A percentile compares a stretch with the other conserved stretches of the same genome.
Conservation (phyloP, 2,329 filamentous ascomycete species). For the Aspergillus pseudonomiae region DNA sequence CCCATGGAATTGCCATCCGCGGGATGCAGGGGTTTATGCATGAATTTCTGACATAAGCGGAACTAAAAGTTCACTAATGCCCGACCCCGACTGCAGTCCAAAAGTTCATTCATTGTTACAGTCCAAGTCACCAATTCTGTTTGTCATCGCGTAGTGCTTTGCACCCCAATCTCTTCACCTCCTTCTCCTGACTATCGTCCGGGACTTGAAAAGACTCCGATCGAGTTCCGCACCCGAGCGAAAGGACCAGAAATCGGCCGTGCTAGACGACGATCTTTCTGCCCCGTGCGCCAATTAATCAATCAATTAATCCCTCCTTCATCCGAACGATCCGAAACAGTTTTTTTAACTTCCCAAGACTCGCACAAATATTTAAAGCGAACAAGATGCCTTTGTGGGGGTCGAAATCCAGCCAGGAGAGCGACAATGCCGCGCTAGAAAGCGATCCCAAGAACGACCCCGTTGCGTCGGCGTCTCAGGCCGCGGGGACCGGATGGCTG, state of each 20-base stretch:
- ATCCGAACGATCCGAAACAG: constrained; percentile 2
- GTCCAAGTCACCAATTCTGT: not conserved
- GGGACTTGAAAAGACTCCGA: not conserved
- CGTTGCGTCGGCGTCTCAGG: constrained; percentile 39
- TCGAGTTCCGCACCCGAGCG: constrained; percentile 4
- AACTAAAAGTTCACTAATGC: not conserved
- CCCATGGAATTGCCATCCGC: not conserved
- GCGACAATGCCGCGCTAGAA: constrained; percentile 28
- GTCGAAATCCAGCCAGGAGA: constrained; percentile 34
- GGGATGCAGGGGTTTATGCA: not conserved
- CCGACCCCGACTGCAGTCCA: not conserved
- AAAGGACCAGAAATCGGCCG: constrained; percentile 2
- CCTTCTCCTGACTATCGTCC: not conserved
- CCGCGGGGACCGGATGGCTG: constrained; percentile 41
- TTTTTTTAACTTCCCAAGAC: not conserved
- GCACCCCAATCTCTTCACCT: not conserved
- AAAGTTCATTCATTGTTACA: not conserved
- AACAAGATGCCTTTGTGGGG: constrained; percentile 33
- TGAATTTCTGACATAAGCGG: not conserved
- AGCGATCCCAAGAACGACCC: constrained; percentile 40
- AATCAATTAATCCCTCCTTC: not conserved
- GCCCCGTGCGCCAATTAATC: not conserved
- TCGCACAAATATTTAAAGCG: not conserved
- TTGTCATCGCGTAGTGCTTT: not conserved
- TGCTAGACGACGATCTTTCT: constrained; percentile 1